phyloP scores from a whole-genome alignment of 148 eudicot species.

The Agrostemma githago region DNA sequence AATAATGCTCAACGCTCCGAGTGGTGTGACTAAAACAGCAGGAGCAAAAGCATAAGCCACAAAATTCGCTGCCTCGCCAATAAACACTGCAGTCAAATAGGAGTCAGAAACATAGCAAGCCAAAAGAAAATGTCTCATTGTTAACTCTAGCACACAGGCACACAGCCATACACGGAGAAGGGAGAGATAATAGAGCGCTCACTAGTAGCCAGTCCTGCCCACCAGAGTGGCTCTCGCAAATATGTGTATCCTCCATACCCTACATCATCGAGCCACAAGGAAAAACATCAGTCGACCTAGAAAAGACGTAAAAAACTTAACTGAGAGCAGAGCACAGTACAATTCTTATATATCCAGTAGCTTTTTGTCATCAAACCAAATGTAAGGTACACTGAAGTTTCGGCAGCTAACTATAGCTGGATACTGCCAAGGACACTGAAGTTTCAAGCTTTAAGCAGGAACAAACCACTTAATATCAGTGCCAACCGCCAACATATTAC shows the following conservation, averaged over 20 bases:
- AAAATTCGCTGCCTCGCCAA: constrained; percentile 88
- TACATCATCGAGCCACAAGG: constrained; percentile 26
- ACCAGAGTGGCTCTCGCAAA: constrained; percentile 85
- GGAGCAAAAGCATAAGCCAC: constrained; percentile 95
- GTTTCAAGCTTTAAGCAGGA: not conserved
- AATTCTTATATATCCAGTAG: not conserved
- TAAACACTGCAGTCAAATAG: constrained; percentile 49
- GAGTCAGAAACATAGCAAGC: not conserved
- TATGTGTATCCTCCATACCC: constrained; percentile 82
- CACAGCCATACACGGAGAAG: not conserved
- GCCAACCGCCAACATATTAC: not conserved
- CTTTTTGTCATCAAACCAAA: not conserved
- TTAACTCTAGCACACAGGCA: not conserved
- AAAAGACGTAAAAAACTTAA: not conserved
- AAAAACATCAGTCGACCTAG: not conserved
- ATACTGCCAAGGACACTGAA: not conserved
- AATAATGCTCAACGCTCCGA: constrained; percentile 91
- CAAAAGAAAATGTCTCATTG: not conserved
- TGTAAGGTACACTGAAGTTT: not conserved
- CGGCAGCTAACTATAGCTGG: too few relatives aligned
- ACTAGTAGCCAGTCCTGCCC: constrained; percentile 86
- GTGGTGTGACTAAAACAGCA: constrained; percentile 96
- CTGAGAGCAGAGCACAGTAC: not conserved
- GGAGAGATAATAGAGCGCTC: constrained; percentile 28
- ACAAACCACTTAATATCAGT: not conserved